Percentiles rank a stretch among this genome's conserved stretches.
These are phyloP conservation scores for Telopea speciosissima DNA, from an alignment of 177 flowering plant species.

Conservation along the genomic window DNA sequence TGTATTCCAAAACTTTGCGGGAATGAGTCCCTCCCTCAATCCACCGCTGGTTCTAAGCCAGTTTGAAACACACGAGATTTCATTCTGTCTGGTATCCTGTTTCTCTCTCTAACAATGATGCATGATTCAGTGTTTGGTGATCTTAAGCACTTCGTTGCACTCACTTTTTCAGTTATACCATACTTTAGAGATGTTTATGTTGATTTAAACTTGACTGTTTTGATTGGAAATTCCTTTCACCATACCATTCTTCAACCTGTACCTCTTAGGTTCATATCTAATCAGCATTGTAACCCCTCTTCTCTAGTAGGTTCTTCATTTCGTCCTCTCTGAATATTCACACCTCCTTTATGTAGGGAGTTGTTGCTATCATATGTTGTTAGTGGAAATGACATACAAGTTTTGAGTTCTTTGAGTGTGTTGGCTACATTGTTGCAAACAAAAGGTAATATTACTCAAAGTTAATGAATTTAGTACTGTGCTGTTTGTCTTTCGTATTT, in stretches of 20 bases:
- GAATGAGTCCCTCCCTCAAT: too few species aligned
- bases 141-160: not conserved
- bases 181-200: not conserved
- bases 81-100: not conserved
- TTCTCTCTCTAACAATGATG: not conserved
- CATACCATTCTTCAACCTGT: not conserved
- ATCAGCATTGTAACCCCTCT: not conserved
- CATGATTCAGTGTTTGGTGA: not conserved
- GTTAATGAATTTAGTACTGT: conserved; percentile 4
- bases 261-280: not conserved
- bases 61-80: not conserved
- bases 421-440: conserved; percentile 92
- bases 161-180: not conserved
- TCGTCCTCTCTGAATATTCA: not conserved
- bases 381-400: conserved; percentile 66
- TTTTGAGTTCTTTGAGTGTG: conserved; percentile 68
- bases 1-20: too few species aligned
- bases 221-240: not conserved
- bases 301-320: not conserved
- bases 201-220: not conserved
- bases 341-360: conserved; percentile 47
- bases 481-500: conserved; percentile 6
- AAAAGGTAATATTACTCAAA: conserved; percentile 52
- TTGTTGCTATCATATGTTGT: conserved; percentile 57
- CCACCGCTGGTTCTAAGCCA: not conserved